Base-by-base conservation (phyloP, 2,329 filamentous ascomycete species). In the Penicillium hesseltinei region DNA sequence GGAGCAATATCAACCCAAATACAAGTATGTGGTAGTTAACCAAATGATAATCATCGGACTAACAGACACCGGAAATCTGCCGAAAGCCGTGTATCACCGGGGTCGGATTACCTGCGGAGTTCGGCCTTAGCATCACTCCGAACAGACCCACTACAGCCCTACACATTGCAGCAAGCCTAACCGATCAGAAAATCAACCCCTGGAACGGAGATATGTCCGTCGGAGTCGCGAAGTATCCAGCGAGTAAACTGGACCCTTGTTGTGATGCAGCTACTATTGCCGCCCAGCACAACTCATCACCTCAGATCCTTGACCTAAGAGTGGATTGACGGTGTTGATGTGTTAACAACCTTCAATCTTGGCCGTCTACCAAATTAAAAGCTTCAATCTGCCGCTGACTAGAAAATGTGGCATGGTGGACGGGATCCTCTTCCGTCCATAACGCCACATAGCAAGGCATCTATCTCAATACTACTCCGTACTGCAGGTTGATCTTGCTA, bases 1-100 rank as follows among this genome's bases (percentile, higher is more conserved):
- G 8, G 62, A 66, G 52, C 67, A 27, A 70, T 78, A 78, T 55
- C 64, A 67, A n/a, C 58, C 66, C 9, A 64, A 54, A 3, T 53
- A 65, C 3, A 64, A 59, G 5, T 60, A 53, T 0, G 76, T 71
- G 1, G 66, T 71, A 23, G 72, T 67, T 0, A 77, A 78, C 53
- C 73, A 81, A 65, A 73, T 71, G 4, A 64, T 66, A 2, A 73
- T 79, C 35, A 63, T 80, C 29, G 76, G 67, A 6, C 77, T 80
- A 61, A 35, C 23, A 4, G 23, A 52, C 2, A 33, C 46, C 10
- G 23, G 17, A 33, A 33, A 36, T 27, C n/a, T 42, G 35, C 15
- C 38, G 38, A 2, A 40, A 49, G 1, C 31, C 59, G 4, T 49
- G 60, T 45, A 58, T 44, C n/a, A 54, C 50, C 11, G 43, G 10